phyloP scores from a whole-genome alignment of 345 rosid species.

The Populus tremula region DNA sequence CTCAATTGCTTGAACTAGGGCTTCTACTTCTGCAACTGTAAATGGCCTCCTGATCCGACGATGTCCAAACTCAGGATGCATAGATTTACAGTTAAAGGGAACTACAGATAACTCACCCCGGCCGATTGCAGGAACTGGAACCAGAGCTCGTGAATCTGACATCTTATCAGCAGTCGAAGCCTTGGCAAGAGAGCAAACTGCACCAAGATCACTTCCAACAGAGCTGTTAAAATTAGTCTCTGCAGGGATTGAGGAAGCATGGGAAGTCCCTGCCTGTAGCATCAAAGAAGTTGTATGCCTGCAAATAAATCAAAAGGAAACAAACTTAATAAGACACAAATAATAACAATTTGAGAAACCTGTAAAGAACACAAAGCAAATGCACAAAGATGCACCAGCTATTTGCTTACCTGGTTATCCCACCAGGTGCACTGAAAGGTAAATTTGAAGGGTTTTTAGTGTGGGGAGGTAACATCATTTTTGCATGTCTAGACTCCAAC shows the following conservation, averaged over 20 bases:
- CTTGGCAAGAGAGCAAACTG: constrained; percentile 4
- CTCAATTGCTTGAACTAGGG: constrained; percentile 35
- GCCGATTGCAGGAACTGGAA: constrained; percentile 20
- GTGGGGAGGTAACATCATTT: constrained; percentile 3
- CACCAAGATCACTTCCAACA: constrained; percentile 7
- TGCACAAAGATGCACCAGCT: neutral
- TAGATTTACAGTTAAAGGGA: constrained; percentile 24
- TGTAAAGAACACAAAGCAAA: neutral
- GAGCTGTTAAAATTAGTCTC: neutral
- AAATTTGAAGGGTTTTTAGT: neutral
- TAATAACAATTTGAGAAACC: neutral
- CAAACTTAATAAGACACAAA: neutral
- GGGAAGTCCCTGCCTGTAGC: constrained; percentile 4
- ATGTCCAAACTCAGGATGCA: constrained; percentile 20
- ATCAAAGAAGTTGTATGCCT: constrained; percentile 16
- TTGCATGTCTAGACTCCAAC: constrained; percentile 21
- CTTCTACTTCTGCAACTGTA: constrained; percentile 32
- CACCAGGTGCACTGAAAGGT: neutral
- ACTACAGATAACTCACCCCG: constrained; percentile 29
- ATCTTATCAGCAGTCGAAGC: neutral
- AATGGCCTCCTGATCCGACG: constrained; percentile 33
- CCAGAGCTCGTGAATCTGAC: constrained; percentile 19
- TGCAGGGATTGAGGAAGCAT: constrained; percentile 5
- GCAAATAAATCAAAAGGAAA: neutral
- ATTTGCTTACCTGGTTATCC: constrained; percentile 14